Evolutionary conservation across 139 green algal species (phyloP).

Genomic region (Eudorina sp.): DNA sequence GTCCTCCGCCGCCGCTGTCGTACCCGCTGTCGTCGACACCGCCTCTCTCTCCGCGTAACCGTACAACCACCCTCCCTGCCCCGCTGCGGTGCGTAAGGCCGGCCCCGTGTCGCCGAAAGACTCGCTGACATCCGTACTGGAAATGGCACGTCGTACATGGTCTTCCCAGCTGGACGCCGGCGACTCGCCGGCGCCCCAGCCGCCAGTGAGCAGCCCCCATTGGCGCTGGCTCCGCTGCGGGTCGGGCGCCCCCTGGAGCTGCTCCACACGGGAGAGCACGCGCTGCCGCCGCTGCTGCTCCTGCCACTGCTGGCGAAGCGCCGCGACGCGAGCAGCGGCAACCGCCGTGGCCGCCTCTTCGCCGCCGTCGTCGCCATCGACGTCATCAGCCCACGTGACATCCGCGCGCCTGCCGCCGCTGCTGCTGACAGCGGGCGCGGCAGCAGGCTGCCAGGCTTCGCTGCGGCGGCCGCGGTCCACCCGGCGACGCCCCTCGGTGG

Average conservation of each 20-base stretch:
- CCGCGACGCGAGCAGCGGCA: neutral
- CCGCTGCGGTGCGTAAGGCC: no score
- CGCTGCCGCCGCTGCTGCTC: slow-evolving; percentile 24
- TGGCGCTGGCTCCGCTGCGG: neutral
- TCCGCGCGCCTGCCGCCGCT: no score
- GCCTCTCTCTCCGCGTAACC: neutral
- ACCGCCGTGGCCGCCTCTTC: neutral
- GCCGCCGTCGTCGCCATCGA: neutral
- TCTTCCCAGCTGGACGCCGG: neutral
- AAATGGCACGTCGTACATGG: neutral
- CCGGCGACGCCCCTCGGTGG: no score
- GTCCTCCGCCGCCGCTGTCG: no score
- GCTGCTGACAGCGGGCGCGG: no score
- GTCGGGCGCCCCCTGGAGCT: neutral
- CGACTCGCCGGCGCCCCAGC: neutral
- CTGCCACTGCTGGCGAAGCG: slow-evolving; percentile 1
- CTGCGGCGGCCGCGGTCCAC: no score
- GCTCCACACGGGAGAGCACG: neutral
- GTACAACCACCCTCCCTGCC: neutral
- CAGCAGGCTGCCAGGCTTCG: no score
- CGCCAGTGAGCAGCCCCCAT: neutral
- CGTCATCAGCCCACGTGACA: no score
- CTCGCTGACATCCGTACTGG: neutral
- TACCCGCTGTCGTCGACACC: no score
- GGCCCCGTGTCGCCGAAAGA: no score